Evolutionary conservation across 2,329 filamentous ascomycete genomes (phyloP), one percentile per base, ranked within the genome.

Genomic region (Parasarocladium wereldwijsianum): DNA sequence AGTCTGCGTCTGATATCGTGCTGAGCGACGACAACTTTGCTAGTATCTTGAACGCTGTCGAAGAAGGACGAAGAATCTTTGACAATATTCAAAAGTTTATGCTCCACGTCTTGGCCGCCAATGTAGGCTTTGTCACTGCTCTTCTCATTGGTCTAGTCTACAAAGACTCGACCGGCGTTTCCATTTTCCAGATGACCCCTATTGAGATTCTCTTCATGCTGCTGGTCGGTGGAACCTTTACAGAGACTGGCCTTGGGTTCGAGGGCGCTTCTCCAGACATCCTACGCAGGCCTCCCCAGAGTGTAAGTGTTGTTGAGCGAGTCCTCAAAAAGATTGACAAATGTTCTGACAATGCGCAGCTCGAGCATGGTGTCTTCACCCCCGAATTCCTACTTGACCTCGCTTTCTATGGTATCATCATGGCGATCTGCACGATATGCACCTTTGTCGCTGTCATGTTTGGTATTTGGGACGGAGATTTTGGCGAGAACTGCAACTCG

Each of bases 191-290:
- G 0, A 59, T 82, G 9, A 62, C 74, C 0, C 77, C 76, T 0
- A 70, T 82, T 9, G 71, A 82, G 38, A 79, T 82, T 37, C 61
- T 83, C 17, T 82, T 74, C 73, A 74, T 82, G 44, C 75, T 81
- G 44, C 76, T 82, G 65, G 67, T 80, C 30, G 81, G 76, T 1
- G 77, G 71, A 29, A 70, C 68, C 1, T 63, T 81, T 37, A 75
- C 75, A 2, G 77, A 80, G 40, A 80, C 81, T 58, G 77, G 76
- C 28, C 60, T 83, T 5, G 77, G 76, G 3, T 75, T 79, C 51
- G 76, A 83, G 48, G 54, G 62, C 24, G 75, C 76, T 0, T 66
- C 70, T 0, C 66, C 72, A 0, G 76, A 81, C 43, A 72, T 82
- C 37, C 67, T 82, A 48, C 48, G 60, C 21, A 62, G 76, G 0